Base-by-base conservation (phyloP, 495 filamentous ascomycete species). In the Trichodelitschia bisporula region DNA sequence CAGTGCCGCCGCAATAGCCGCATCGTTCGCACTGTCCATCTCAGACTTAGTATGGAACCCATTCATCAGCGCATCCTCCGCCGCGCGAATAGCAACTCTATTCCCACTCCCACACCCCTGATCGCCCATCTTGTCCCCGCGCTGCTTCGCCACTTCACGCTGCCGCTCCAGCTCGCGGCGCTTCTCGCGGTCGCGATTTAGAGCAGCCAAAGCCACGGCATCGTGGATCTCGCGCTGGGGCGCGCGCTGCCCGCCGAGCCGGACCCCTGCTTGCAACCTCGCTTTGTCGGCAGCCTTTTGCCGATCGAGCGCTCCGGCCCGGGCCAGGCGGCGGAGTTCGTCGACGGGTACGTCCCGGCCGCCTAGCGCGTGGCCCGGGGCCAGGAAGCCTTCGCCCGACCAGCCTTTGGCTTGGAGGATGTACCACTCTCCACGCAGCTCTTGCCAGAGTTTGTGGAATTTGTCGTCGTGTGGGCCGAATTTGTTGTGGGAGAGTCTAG, bases 311-410 rank as follows among this genome's bases (percentile, higher is more conserved):
- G 84, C 83, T 4, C 74, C 63, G 8, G 59, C 66, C 19, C 80
- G 64, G 21, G 79, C 79, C 24, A 69, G 57, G 24, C 80, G 63
- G 10, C 72, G 64, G 19, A 73, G 77, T 51, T 93, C 84, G 26
- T 78, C 59, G 24, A 66, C 47, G 0, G 75, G 74, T 1, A 84
- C 58, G 18, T 58, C 54, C 10, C 51, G 44, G 2, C 73, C 75
- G 25, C 84, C 83, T 0, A 93, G 61, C 18, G 64, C 63, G 18
- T 66, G 65, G 4, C 84, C 83, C 26, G 69, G 46, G 0, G 69
- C 70, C 10, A 89, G 55, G 58, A 92, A 92, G 4, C 79, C 77
- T 50, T 91, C 82, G 15, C 86, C 86, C 8, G 74, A 90, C 45
- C 89, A 93, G 15, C 86, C 86, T 48, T 83, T 83, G 28, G 60